phyloP scores from a whole-genome alignment of 352 stramenopile genomes.

The Globisporangium spiculum region DNA sequence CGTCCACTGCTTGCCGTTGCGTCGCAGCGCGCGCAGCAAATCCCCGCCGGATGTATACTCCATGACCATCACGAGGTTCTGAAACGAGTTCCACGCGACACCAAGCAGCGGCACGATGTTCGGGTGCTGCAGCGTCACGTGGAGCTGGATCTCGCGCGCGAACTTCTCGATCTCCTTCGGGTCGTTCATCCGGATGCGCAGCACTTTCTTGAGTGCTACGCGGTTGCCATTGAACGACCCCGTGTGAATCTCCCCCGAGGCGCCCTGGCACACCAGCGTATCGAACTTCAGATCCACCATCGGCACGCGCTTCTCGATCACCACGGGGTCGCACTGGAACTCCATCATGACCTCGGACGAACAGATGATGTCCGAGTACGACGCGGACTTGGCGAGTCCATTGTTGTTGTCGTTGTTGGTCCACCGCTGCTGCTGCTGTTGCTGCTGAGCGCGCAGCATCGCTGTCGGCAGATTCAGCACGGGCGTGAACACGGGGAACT shows the following conservation, averaged over 20 bases:
- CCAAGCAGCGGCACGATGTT: constrained; percentile 58
- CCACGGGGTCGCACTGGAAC: constrained; percentile 48
- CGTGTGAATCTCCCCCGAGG: constrained; percentile 40
- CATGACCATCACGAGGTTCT: constrained; percentile 47
- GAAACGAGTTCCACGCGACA: constrained; percentile 61
- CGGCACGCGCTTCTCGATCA: constrained; percentile 43
- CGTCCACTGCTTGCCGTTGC: constrained; percentile 14
- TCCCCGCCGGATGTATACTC: constrained; percentile 45
- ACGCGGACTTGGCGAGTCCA: constrained; percentile 21
- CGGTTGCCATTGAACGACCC: constrained; percentile 27
- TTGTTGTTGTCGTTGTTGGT: constrained; percentile 15
- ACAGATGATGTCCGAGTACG: constrained; percentile 45
- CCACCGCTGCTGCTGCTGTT: constrained; percentile 7
- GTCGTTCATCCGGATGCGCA: constrained; percentile 35
- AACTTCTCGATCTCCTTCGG: constrained; percentile 52
- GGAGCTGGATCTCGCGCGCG: constrained; percentile 52
- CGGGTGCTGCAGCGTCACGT: constrained; percentile 43
- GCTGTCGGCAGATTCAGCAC: constrained; percentile 22
- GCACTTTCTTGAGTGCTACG: constrained; percentile 49
- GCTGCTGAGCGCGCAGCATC: background rate
- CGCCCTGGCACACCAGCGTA: constrained; percentile 34
- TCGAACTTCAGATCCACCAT: constrained; percentile 50
- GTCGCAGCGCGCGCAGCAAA: constrained; percentile 20
- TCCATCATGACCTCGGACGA: constrained; percentile 41
- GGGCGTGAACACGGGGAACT: constrained; percentile 12